A percentile compares a stretch with the other conserved stretches of the same genome.
Evolutionary conservation across 73 alveolate species (phyloP).

Genomic region (Paramecium biaurelia): DNA sequence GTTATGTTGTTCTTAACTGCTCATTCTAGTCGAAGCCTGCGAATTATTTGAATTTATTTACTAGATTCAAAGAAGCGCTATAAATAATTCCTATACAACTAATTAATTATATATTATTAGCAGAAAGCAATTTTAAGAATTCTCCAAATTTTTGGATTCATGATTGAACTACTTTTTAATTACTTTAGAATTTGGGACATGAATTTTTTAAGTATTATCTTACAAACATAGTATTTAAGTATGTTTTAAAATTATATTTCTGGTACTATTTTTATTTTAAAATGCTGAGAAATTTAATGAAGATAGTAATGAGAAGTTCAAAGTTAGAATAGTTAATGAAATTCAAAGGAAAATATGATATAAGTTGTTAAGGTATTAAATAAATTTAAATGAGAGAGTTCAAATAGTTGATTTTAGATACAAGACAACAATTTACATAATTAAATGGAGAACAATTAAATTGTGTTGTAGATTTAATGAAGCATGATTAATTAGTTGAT

Average conservation of each 20-base stretch:
- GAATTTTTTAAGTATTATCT: background rate
- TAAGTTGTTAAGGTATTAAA: background rate
- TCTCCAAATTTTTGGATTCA: background rate
- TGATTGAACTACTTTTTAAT: background rate
- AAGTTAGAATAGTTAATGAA: background rate
- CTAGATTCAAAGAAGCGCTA: background rate
- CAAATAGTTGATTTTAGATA: background rate
- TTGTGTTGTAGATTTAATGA: background rate
- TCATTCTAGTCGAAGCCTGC: background rate
- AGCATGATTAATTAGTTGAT: background rate
- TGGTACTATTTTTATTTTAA: background rate
- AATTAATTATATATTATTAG: background rate
- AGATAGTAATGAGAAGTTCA: background rate
- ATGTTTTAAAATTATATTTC: background rate
- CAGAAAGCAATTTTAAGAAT: background rate
- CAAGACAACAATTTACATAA: background rate
- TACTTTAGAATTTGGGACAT: background rate
- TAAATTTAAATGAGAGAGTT: background rate
- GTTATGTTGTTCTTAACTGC: background rate
- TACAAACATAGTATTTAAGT: background rate
- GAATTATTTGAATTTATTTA: constrained; percentile 22
- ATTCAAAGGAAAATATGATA: background rate
- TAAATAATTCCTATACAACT: background rate
- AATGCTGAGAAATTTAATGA: background rate
- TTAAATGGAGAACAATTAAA: background rate